A percentile compares a stretch with the other conserved stretches of the same genome.
Evolutionary conservation across 2,329 filamentous ascomycete genomes (phyloP).

Genomic region (Niveomyces coronatus): DNA sequence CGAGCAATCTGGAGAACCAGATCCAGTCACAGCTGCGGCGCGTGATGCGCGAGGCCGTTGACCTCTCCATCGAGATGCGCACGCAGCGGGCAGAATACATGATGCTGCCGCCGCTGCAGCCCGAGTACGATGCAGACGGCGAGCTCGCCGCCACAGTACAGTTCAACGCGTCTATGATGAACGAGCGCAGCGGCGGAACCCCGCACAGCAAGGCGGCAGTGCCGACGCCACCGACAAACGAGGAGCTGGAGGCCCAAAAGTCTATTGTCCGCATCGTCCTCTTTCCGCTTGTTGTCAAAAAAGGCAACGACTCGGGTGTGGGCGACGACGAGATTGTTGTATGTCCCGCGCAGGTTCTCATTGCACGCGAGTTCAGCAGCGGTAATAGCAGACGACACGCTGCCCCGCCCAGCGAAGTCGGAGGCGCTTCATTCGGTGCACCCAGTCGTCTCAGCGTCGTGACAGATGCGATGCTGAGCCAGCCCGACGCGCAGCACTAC

Average conservation of each 20-base stretch:
- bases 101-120: slow-evolving; percentile 91
- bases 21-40: slow-evolving; percentile 77
- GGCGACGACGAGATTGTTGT: slow-evolving; percentile 94
- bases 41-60: slow-evolving; percentile 80
- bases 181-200: slow-evolving; percentile 79
- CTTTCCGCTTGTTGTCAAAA: slow-evolving; percentile 94
- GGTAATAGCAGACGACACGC: slow-evolving; percentile 26
- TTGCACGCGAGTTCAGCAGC: slow-evolving; percentile 52
- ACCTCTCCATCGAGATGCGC: slow-evolving; percentile 92
- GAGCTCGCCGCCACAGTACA: slow-evolving; percentile 78
- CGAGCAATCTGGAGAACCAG: slow-evolving; percentile 66
- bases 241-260: slow-evolving; percentile 65
- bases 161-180: slow-evolving; percentile 93
- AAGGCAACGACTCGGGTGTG: slow-evolving; percentile 76
- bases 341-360: slow-evolving; percentile 85
- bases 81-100: slow-evolving; percentile 95
- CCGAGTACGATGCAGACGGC: slow-evolving; percentile 88
- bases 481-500: slow-evolving; percentile 21
- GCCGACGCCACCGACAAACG: slow-evolving; percentile 58
- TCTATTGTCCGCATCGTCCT: slow-evolving; percentile 84
- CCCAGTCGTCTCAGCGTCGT: slow-evolving; percentile 29
- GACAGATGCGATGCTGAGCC: slow-evolving; percentile 22
- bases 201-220: slow-evolving; percentile 46
- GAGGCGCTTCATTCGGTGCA: slow-evolving; percentile 32
- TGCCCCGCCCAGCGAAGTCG: slow-evolving; percentile 42